Conservation (phyloP, 306 rosid genomes). For the Vicia sativa region DNA sequence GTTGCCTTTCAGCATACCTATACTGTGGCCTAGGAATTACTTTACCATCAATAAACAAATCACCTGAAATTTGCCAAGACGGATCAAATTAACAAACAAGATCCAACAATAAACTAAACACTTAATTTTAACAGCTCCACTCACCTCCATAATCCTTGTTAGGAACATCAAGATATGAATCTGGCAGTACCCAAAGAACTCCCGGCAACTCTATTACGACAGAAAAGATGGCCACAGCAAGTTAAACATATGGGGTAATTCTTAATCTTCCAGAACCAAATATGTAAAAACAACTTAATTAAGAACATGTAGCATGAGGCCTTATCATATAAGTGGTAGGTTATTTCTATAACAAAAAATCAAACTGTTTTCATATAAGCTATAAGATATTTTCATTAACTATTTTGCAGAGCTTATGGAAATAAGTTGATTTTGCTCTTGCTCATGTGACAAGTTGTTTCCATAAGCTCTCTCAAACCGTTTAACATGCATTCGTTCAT, state of each 20-base stretch:
- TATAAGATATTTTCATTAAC: neutral
- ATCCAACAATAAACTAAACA: constrained; percentile 22
- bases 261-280: neutral
- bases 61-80: constrained; percentile 55
- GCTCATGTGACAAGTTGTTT: neutral
- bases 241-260: constrained; percentile 6
- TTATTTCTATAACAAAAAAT: neutral
- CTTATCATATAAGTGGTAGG: neutral
- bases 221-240: constrained; percentile 11
- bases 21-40: constrained; percentile 89
- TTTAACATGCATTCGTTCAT: neutral
- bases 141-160: constrained; percentile 95
- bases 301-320: neutral
- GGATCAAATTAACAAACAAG: constrained; percentile 19
- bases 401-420: neutral
- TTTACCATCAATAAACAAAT: constrained; percentile 80
- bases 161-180: constrained; percentile 89
- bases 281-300: neutral
- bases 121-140: constrained; percentile 31
- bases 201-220: constrained; percentile 60
- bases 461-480: neutral
- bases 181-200: constrained; percentile 95
- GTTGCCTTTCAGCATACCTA: constrained; percentile 64
- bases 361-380: neutral
- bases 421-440: neutral